Percentiles rank a stretch among this genome's conserved stretches.
Evolutionary conservation across 1,284 basidiomycete species (phyloP).

Genomic region (Pulchroboletus neoregius): DNA sequence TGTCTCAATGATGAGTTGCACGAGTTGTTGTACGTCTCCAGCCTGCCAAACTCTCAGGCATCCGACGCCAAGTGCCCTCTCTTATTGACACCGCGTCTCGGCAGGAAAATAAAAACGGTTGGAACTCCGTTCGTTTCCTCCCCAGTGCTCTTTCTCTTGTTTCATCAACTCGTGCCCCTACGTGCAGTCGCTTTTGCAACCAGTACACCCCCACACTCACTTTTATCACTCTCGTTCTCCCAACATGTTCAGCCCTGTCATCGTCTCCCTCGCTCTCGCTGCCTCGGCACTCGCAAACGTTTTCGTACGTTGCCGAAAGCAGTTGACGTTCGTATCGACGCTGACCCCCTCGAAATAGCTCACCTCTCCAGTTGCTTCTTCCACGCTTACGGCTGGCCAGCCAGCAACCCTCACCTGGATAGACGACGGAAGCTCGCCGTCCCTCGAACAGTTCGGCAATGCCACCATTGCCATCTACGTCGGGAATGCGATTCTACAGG

Average conservation of each 20-base stretch:
- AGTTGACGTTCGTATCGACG: too few relatives aligned
- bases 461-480: constrained; percentile 66
- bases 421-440: constrained; percentile 55
- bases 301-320: constrained; percentile 54
- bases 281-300: constrained; percentile 54
- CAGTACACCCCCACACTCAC: constrained; percentile 23
- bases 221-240: constrained; percentile 18
- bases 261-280: constrained; percentile 52
- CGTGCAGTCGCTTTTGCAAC: constrained; percentile 6
- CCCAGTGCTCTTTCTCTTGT: too few relatives aligned
- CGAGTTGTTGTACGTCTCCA: too few relatives aligned
- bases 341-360: too few relatives aligned
- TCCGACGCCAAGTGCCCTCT: neutral
- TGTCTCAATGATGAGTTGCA: too few relatives aligned
- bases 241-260: constrained; percentile 48
- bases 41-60: neutral
- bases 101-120: constrained; percentile 15
- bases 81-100: neutral
- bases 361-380: constrained; percentile 53
- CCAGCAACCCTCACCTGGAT: constrained; percentile 61
- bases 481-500: constrained; percentile 61
- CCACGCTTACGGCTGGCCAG: constrained; percentile 58
- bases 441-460: constrained; percentile 56
- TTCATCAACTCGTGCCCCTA: neutral
- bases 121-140: constrained; percentile 37